A percentile compares a stretch with the other conserved stretches of the same genome.
phyloP scores from a whole-genome alignment of 163 green algal genomes.

The Trebouxiophyceae sp. region DNA sequence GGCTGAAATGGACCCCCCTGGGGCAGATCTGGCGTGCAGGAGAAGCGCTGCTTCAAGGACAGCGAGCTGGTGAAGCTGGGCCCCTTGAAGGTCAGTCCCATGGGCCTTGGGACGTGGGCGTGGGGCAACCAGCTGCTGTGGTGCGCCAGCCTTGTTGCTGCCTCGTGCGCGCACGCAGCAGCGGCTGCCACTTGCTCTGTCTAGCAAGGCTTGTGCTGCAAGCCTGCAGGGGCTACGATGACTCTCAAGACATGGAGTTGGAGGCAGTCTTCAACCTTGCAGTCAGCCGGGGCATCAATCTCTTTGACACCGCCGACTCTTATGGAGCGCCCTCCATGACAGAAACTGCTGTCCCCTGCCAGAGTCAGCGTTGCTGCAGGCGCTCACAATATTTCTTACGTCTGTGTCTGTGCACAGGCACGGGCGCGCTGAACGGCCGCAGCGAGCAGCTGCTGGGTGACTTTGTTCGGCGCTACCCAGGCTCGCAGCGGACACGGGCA shows the following conservation, averaged over 20 bases:
- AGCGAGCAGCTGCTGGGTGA: slow-evolving; percentile 78
- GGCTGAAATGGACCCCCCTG: no score
- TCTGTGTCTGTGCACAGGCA: slow-evolving; percentile 23
- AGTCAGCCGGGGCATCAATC: slow-evolving; percentile 67
- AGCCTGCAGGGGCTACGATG: slow-evolving; percentile 62
- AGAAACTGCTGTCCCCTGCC: background rate
- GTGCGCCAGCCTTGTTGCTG: no score
- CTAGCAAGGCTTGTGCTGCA: background rate
- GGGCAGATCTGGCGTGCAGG: no score
- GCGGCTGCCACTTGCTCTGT: background rate
- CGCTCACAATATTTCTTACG: background rate
- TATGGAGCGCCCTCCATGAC: slow-evolving; percentile 58
- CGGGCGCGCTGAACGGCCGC: slow-evolving; percentile 60
- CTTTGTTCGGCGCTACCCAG: slow-evolving; percentile 60
- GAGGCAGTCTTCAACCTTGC: slow-evolving; percentile 80
- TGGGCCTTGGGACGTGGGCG: slow-evolving; percentile 1
- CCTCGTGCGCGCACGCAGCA: no score
- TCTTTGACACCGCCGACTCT: slow-evolving; percentile 93
- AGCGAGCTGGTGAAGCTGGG: background rate
- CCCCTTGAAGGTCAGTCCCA: background rate
- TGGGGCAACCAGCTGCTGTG: slow-evolving; percentile 54
- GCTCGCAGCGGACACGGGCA: slow-evolving; percentile 24
- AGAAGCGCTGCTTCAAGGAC: no score
- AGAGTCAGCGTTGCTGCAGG: background rate
- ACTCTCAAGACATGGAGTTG: slow-evolving; percentile 75